These are phyloP conservation scores for Blastobotrys terrestris DNA, from an alignment of 805 yeast species.

Conservation along the genomic window DNA sequence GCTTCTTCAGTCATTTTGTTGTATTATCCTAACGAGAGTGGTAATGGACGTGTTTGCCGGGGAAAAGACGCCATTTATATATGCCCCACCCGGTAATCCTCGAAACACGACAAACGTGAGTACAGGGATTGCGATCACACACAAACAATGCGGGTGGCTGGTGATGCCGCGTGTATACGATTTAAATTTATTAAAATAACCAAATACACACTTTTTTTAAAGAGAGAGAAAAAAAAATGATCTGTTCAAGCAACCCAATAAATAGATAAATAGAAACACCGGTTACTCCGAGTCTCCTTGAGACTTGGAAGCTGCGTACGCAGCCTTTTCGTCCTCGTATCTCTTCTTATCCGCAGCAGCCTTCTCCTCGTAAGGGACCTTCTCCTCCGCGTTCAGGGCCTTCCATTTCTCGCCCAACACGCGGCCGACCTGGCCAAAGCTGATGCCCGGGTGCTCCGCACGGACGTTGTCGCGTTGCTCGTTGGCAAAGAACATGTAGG, in stretches of 20 bases:
- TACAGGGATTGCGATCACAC: neutral
- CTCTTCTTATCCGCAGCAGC: constrained; percentile 97
- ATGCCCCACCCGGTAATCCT: neutral
- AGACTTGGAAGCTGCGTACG: constrained; percentile 39
- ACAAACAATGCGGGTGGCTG: too few relatives aligned
- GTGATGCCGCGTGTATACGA: neutral
- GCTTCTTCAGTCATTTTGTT: neutral
- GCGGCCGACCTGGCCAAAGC: constrained; percentile 92
- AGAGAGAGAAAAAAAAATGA: neutral
- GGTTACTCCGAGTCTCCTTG: neutral
- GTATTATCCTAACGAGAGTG: too few relatives aligned
- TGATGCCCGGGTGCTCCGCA: constrained; percentile 92
- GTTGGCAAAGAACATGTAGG: constrained; percentile 98
- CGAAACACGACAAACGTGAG: neutral
- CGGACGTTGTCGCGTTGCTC: constrained; percentile 95
- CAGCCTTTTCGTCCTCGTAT: constrained; percentile 93
- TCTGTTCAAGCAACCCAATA: neutral
- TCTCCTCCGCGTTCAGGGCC: constrained; percentile 75
- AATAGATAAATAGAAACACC: neutral
- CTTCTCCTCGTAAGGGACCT: constrained; percentile 84
- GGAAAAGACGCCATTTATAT: neutral
- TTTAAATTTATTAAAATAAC: too few relatives aligned
- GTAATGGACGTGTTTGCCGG: too few relatives aligned
- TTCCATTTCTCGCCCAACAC: constrained; percentile 96
- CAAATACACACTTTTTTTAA: neutral